Base-by-base conservation (phyloP, 2,329 filamentous ascomycete genomes). In the Pseudopithomyces chartarum region DNA sequence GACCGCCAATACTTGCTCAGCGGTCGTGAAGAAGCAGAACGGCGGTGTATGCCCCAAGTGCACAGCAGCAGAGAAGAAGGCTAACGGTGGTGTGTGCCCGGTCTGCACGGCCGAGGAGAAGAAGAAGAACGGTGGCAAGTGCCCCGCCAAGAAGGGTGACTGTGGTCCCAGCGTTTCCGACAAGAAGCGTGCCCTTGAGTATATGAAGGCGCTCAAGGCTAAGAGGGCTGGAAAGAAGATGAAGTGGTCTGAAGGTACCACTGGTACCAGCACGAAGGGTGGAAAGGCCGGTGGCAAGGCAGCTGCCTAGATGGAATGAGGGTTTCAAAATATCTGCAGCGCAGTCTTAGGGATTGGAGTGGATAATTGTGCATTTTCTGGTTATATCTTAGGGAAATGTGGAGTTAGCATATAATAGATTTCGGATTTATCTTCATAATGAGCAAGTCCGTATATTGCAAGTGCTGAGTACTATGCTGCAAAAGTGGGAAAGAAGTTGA, bases 201-300 rank as follows among this genome's bases (percentile, higher is more conserved):
- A 48, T 20, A n/a, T 48, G 6, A 36, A 23, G 32, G 45, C 45
- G 13, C 32, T 34, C 32, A 48, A 48, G 45, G n/a, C 2, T 3
- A 36, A 36, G n/a, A 48, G 38, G 45, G 45, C 17, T 36, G 45
- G 45, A 48, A 48, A 29, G 17, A 48, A 48, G 45, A 48, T 48
- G 45, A n/a, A 12, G 45, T 38, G 45, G 45, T 48, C 45, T 8
- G 32, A 38, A 13, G 33, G 20, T 26, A 39, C 6, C 34, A 26
- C 46, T 39, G n/a, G n/a, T n/a, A n/a, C n/a, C n/a, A 20, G 46
- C 12, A 23, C 33, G 13, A 39, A 23, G 20, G 46, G 33, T 39
- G 44, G 23, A 13, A 45, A 45, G 23, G 3, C 40, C 20, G 42
- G 42, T 2, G 12, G 22, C 12, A 44, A 44, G 20, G n/a, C 3